Evolutionary conservation across 129 eudicot genomes (phyloP).

Genomic region (Tagetes erecta): DNA sequence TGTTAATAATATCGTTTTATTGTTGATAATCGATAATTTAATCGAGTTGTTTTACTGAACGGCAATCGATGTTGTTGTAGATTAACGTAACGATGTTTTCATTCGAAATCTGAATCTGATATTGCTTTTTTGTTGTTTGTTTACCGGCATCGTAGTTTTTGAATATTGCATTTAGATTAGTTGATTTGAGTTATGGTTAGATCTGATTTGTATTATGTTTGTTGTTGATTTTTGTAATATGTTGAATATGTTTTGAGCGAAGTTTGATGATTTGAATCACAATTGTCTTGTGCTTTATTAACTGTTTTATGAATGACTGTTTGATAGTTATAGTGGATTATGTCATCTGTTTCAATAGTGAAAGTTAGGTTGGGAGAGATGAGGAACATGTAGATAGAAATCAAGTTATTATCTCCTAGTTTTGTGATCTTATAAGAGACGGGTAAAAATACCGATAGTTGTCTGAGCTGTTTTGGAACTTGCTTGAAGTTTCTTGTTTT

Average conservation of each 20-base stretch:
- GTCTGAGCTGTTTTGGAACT: not conserved
- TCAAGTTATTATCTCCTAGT: not conserved
- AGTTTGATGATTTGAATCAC: not conserved
- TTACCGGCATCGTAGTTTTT: too few species aligned
- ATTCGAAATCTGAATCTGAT: not conserved
- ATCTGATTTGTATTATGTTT: not conserved
- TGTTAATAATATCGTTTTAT: not conserved
- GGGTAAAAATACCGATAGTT: not conserved
- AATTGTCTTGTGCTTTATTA: not conserved
- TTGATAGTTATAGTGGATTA: not conserved
- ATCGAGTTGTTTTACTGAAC: not conserved
- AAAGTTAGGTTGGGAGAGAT: not conserved
- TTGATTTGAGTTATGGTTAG: not conserved
- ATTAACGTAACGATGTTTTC: not conserved
- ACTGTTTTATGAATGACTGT: not conserved
- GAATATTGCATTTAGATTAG: not conserved
- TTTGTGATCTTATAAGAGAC: not conserved
- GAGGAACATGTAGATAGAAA: not conserved
- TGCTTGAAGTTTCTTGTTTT: not conserved
- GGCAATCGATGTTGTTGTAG: not conserved
- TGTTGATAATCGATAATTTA: not conserved
- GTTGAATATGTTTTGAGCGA: not conserved
- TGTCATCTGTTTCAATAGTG: not conserved
- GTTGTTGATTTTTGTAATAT: not conserved
- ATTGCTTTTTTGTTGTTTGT: not conserved